Evolutionary conservation across 495 filamentous ascomycete genomes (phyloP).

Genomic region (Neurospora tetraspora): DNA sequence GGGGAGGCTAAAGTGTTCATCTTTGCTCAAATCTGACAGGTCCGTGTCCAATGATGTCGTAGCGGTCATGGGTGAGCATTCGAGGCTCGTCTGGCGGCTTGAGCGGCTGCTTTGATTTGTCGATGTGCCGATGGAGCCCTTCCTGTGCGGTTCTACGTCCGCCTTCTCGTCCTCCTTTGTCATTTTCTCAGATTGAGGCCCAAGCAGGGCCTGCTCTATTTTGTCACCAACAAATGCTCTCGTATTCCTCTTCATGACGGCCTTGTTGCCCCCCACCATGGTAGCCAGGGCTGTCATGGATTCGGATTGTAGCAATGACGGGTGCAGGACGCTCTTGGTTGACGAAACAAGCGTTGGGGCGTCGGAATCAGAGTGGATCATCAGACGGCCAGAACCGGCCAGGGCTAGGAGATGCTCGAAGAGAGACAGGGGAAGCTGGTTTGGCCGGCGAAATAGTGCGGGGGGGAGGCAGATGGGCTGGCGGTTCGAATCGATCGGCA

Average conservation of each 20-base stretch:
- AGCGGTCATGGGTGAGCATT: conserved; percentile 8
- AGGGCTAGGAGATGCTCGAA: background rate
- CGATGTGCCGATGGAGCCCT: conserved; percentile 5
- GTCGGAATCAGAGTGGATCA: background rate
- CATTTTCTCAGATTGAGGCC: background rate
- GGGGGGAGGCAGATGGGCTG: background rate
- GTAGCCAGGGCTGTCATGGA: background rate
- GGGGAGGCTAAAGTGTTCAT: background rate
- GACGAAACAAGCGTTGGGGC: background rate
- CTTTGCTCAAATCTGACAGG: background rate
- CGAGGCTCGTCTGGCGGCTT: conserved; percentile 10
- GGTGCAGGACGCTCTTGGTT: background rate
- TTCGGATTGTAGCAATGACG: background rate
- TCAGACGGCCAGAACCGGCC: background rate
- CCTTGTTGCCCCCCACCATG: conserved; percentile 11
- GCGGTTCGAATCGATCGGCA: background rate
- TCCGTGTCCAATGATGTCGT: background rate
- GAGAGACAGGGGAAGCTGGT: background rate
- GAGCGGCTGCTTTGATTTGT: conserved; percentile 9
- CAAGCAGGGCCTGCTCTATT: conserved; percentile 4
- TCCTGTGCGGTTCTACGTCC: background rate
- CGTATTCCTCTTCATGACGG: conserved; percentile 19
- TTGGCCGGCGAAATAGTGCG: background rate
- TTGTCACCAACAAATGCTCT: conserved; percentile 15
- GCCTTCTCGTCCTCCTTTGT: conserved; percentile 3